Percentiles rank a stretch among this genome's conserved stretches.
These are phyloP conservation scores for Penicillium verrucosum DNA, from an alignment of 2,329 filamentous ascomycete genomes.

Conservation along the genomic window DNA sequence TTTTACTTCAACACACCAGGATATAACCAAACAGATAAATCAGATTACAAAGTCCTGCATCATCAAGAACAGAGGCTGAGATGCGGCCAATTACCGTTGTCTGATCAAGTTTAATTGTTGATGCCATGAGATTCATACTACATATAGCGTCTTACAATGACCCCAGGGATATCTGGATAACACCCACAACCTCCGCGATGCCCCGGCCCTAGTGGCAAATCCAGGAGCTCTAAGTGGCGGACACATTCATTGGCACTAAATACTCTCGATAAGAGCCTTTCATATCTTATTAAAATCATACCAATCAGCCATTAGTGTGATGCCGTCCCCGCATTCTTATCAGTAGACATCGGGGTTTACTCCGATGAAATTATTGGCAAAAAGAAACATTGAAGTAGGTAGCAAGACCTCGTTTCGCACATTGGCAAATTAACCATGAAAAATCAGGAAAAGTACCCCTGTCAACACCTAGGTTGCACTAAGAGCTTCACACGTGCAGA, in stretches of 20 bases:
- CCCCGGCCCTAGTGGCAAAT: neutral
- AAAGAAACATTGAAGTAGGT: neutral
- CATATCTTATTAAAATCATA: neutral
- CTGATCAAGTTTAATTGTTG: too few relatives aligned
- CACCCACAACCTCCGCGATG: neutral
- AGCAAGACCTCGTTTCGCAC: neutral
- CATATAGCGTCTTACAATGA: neutral
- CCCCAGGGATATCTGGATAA: neutral
- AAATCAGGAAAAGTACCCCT: conserved; percentile 15
- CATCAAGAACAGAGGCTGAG: too few relatives aligned
- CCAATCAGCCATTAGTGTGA: conserved; percentile 12
- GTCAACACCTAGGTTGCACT: conserved; percentile 13
- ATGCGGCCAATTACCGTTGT: too few relatives aligned
- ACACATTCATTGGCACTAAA: neutral
- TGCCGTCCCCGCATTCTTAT: conserved; percentile 18
- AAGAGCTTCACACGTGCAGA: conserved; percentile 55
- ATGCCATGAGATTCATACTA: too few relatives aligned
- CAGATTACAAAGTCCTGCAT: too few relatives aligned
- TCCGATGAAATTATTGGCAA: neutral
- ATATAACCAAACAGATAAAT: too few relatives aligned
- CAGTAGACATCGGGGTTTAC: conserved; percentile 9
- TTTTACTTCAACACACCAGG: too few relatives aligned
- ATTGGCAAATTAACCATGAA: neutral
- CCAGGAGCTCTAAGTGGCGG: neutral
- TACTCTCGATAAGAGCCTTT: neutral